Base-by-base conservation (phyloP, 208 protist species). In the Trypanosoma vivax region DNA sequence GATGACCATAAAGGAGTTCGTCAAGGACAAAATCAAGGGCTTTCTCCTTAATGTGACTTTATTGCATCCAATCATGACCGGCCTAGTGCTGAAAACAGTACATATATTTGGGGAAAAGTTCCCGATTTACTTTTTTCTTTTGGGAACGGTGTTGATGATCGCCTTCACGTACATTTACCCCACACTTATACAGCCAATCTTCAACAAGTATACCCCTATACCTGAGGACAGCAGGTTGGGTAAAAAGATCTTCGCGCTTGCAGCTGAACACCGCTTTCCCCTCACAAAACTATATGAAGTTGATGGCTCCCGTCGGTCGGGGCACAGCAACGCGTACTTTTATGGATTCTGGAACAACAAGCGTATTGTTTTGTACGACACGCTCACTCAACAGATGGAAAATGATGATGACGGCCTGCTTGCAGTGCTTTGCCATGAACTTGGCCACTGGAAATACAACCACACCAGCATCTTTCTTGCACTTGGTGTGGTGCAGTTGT, bases 301-400 rank as follows among this genome's bases (percentile, higher is more conserved):
- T 14, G 76, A 94, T 55, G 86, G 81, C 18, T 91, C 80, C 16
- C 57, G 66, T 10, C 80, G 86, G 11, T 92, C 83, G 5, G 47
- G 56, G 35, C 85, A 96, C 69, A 86, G 73, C 68, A 94, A 93
- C 58, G 88, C 88, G 7, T 96, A 90, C 73, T 79, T 94, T 23
- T 90, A 82, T 57, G 91, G 91, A 30, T 85, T 95, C 13, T 73
- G 76, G 46, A 73, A 66, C 10, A 90, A 88, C 67, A 90, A 91
- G 67, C 66, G 75, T 41, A 89, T 96, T 62, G 91, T 96, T 13
- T 52, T 96, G 13, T 96, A 88, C 55, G 91, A 96, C 61, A 95
- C 88, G 5, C 46, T 96, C 14, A 50, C 95, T 14, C 61, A 87
- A 41, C 77, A 90, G 25, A 48, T 81, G 49, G 61, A 70, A 25